Evolutionary conservation across 495 filamentous ascomycete genomes (phyloP).

Genomic region (Aspergillus carlsbadensis): DNA sequence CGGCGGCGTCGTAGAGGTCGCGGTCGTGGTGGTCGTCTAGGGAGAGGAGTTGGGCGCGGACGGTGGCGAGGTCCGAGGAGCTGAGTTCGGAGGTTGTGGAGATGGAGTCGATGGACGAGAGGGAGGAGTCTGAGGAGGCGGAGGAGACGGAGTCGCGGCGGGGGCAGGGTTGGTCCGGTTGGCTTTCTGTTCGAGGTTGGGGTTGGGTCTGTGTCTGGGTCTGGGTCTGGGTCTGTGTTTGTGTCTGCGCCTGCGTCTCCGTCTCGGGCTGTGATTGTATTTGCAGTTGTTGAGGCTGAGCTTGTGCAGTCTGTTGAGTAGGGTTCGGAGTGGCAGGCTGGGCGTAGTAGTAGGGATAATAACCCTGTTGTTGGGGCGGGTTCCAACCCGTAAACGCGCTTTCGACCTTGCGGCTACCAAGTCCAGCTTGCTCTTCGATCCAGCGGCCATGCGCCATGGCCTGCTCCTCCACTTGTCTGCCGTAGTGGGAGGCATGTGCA

Average conservation of each 20-base stretch:
- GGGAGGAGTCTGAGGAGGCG: conserved; percentile 36
- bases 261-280: background rate
- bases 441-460: conserved; percentile 42
- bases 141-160: conserved; percentile 39
- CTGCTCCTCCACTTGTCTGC: conserved; percentile 42
- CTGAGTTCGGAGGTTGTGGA: conserved; percentile 43
- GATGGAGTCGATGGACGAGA: conserved; percentile 43
- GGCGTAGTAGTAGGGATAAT: conserved; percentile 12
- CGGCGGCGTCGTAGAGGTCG: conserved; percentile 38
- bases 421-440: conserved; percentile 41
- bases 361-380: conserved; percentile 11
- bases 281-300: background rate
- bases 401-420: conserved; percentile 30
- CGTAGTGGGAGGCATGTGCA: conserved; percentile 41
- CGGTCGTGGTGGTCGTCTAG: conserved; percentile 42
- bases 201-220: background rate
- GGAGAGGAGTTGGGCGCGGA: conserved; percentile 40
- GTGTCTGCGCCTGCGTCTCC: background rate
- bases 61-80: conserved; percentile 39
- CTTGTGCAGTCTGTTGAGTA: background rate
- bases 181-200: conserved; percentile 6
- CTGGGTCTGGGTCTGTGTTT: background rate
- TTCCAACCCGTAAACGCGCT: conserved; percentile 18
- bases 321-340: conserved; percentile 3
- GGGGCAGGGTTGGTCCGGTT: conserved; percentile 16